These are phyloP conservation scores for Hypoxylon sp. DNA, from an alignment of 2,329 filamentous ascomycete species.

Conservation along the genomic window DNA sequence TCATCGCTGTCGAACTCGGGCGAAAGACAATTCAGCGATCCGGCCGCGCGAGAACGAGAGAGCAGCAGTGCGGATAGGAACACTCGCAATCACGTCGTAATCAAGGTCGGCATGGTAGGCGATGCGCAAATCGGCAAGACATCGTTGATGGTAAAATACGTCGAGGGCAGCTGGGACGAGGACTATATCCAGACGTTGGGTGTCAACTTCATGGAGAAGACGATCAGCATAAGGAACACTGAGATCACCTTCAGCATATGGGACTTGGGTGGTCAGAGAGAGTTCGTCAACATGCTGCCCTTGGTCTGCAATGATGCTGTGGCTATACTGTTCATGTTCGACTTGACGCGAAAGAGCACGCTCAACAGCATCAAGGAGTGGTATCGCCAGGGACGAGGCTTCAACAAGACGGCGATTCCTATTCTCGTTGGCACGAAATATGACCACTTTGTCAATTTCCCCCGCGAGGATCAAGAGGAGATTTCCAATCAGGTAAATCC, in stretches of 20 bases:
- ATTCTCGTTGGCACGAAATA: conserved; percentile 98
- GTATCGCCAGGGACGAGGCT: conserved; percentile 96
- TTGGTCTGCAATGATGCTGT: conserved; percentile 99
- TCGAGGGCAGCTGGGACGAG: conserved; percentile 99
- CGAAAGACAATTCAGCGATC: conserved; percentile 55
- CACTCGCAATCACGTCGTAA: conserved; percentile 81
- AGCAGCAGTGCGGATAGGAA: conserved; percentile 54
- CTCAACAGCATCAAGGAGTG: conserved; percentile 99
- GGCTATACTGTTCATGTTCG: conserved; percentile 99
- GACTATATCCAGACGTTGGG: conserved; percentile 99
- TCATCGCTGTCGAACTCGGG: conserved; percentile 60
- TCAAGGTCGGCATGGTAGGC: conserved; percentile 99
- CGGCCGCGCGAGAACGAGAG: conserved; percentile 53
- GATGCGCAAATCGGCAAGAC: conserved; percentile 99
- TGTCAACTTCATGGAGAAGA: conserved; percentile 99
- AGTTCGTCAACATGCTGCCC: conserved; percentile 99
- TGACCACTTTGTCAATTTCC: conserved; percentile 99
- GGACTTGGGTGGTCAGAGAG: conserved; percentile 96
- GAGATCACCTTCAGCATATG: conserved; percentile 99
- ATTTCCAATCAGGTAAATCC: conserved; percentile 86
- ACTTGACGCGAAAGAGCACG: conserved; percentile 96
- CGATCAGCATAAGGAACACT: conserved; percentile 98
- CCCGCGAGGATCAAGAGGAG: conserved; percentile 95
- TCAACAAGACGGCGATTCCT: conserved; percentile 99
- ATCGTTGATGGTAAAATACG: conserved; percentile 99